A percentile compares a stretch with the other conserved stretches of the same genome.
phyloP scores from a whole-genome alignment of 306 rosid genomes.

The Benincasa hispida region DNA sequence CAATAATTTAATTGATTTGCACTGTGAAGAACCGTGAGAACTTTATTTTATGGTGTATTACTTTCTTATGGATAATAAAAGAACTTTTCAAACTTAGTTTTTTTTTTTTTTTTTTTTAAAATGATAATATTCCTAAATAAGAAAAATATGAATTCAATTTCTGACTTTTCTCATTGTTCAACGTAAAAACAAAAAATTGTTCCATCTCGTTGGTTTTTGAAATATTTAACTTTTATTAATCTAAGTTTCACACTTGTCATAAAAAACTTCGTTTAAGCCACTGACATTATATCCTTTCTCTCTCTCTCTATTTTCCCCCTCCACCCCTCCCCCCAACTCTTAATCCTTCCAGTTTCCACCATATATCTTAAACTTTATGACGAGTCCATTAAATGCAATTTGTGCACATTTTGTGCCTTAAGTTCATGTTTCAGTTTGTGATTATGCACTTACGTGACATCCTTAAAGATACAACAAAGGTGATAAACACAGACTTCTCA shows the following conservation, averaged over 20 bases:
- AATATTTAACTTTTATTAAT: not conserved
- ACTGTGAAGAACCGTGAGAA: not conserved
- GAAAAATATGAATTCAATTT: not conserved
- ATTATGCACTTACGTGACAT: not conserved
- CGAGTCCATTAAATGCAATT: not conserved
- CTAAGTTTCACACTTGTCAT: not conserved
- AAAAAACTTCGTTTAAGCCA: not conserved
- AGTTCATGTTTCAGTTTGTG: not conserved
- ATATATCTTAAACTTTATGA: not conserved
- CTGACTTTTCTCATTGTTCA: not conserved
- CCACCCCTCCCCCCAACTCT: not conserved
- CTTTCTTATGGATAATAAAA: not conserved
- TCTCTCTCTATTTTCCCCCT: not conserved
- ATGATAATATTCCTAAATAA: not conserved
- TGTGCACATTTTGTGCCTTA: not conserved
- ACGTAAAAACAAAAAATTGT: not conserved
- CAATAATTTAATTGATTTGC: not conserved
- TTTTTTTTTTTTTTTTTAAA: not conserved
- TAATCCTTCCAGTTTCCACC: not conserved
- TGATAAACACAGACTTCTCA: not conserved
- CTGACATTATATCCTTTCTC: not conserved
- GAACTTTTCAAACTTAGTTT: not conserved
- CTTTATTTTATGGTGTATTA: not conserved
- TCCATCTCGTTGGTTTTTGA: not conserved
- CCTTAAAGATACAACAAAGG: not conserved